Evolutionary conservation across 2,329 filamentous ascomycete species (phyloP), one percentile per base, ranked within the genome.

Genomic region (Aspergillus sp.): DNA sequence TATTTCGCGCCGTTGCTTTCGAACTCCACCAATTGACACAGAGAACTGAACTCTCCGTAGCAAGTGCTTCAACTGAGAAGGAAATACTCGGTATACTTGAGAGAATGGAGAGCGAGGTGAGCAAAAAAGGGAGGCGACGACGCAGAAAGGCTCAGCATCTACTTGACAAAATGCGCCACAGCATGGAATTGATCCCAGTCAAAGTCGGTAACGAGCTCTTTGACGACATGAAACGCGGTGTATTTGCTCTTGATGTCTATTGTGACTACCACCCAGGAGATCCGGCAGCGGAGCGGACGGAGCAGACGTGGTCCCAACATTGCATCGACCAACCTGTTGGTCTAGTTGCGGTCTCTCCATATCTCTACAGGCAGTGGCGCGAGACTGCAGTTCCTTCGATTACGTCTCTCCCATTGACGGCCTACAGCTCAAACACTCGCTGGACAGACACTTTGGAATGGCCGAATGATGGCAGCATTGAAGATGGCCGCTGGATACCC

Each of bases 191-290:
- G 0, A 74, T 75, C 25, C 73, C 72, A 8, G 65, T 75, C 8
- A 67, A 68, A 22, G 70, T 75, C 11, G 61, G 60, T 15, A 65
- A 75, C 48, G 64, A 68, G 8, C 62, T 73, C 19, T 73, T 71
- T 23, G 68, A 70, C 49, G 71, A 73, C 41, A 59, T 75, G 62
- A 75, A 74, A 62, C 69, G 72, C 19, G 71, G 70, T 1, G 62
- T 75, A 7, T 75, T 75, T 53, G 70, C 67, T 5, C 60, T 75
- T 28, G 71, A 75, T 45, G 60, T 66, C 11, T 65, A 59, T 7
- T 70, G 73, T 48, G 69, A 75, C 30, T 75, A 75, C 50, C 71
- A 75, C 57, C 72, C 71, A 2, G 72, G 71, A 4, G 72, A 74
- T 28, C 54, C 63, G 1, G 60, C 61, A 47, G 70, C 69, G 5